Percentiles rank a stretch among this genome's conserved stretches.
These are phyloP conservation scores for Nicotiana undulata DNA, from an alignment of 257 asterid species.

Conservation along the genomic window DNA sequence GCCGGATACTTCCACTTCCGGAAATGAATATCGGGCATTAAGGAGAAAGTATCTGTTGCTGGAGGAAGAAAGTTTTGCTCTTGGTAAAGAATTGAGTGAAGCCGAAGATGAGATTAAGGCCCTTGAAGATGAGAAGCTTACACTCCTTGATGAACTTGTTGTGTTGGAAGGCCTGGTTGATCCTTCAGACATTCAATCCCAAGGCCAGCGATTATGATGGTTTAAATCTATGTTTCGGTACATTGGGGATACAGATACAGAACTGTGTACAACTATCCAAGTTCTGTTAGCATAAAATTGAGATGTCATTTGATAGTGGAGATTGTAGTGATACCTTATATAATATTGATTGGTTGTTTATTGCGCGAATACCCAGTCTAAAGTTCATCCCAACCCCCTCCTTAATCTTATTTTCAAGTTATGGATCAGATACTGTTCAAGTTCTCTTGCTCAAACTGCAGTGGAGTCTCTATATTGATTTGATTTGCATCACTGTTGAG, in stretches of 20 bases:
- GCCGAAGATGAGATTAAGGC: slow-evolving; percentile 58
- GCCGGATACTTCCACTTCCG: slow-evolving; percentile 39
- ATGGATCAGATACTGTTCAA: neutral
- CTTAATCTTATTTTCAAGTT: neutral
- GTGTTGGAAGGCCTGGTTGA: slow-evolving; percentile 82
- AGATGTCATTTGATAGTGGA: neutral
- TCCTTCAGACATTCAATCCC: slow-evolving; percentile 50
- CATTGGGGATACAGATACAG: neutral
- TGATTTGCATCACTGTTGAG: too few relatives aligned
- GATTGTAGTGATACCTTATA: neutral
- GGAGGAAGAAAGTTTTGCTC: slow-evolving; percentile 68
- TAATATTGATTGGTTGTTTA: neutral
- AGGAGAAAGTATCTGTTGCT: slow-evolving; percentile 68
- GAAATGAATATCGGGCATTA: slow-evolving; percentile 61
- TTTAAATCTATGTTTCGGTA: neutral
- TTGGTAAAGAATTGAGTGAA: slow-evolving; percentile 54
- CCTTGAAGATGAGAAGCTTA: slow-evolving; percentile 80
- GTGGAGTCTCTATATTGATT: neutral
- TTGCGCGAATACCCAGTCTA: neutral
- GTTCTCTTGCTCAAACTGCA: neutral
- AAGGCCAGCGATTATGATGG: slow-evolving; percentile 25
- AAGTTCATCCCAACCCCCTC: neutral
- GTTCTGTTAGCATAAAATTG: neutral
- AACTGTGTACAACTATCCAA: neutral
- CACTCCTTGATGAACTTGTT: slow-evolving; percentile 79